A percentile compares a stretch with the other conserved stretches of the same genome.
Evolutionary conservation across 371 early-diverging fungal species (phyloP).

Genomic region (Mucor mucedo): DNA sequence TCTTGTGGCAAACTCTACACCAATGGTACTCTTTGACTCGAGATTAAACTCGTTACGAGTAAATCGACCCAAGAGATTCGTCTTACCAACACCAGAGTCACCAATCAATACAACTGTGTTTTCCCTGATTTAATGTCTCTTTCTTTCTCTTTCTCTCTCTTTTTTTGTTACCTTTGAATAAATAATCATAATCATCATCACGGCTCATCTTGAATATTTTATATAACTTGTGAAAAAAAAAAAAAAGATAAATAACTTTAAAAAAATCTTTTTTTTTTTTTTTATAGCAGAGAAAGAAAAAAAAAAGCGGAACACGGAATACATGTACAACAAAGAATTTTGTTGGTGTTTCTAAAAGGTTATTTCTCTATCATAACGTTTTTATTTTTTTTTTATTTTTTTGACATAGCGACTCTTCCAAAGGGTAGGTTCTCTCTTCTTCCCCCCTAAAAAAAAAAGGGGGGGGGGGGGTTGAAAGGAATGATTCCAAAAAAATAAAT

Average conservation of each 20-base stretch:
- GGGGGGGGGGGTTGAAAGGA: too few species aligned
- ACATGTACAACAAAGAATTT: constrained; percentile 2
- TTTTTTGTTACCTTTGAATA: constrained; percentile 30
- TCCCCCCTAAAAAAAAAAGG: too few species aligned
- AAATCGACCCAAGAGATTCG: constrained; percentile 97
- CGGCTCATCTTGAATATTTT: constrained; percentile 19
- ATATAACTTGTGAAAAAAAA: constrained; percentile 5
- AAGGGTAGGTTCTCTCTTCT: too few species aligned
- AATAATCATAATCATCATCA: constrained; percentile 32
- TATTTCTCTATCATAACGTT: neutral
- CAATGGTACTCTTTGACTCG: constrained; percentile 99
- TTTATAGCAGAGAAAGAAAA: neutral
- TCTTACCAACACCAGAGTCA: constrained; percentile 99
- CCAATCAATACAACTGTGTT: constrained; percentile 97
- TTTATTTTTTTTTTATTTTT: too few species aligned
- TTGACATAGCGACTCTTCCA: too few species aligned
- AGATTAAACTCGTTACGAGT: constrained; percentile 97
- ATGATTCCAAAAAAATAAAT: neutral
- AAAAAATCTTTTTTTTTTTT: neutral
- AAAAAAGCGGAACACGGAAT: constrained; percentile 14
- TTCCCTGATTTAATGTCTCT: constrained; percentile 8
- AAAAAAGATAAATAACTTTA: constrained; percentile 4
- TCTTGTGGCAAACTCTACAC: constrained; percentile 99
- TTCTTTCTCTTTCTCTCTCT: neutral
- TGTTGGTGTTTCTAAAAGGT: neutral